phyloP scores from a whole-genome alignment of 441 rosid genomes.

The Dalechampia spathulata region DNA sequence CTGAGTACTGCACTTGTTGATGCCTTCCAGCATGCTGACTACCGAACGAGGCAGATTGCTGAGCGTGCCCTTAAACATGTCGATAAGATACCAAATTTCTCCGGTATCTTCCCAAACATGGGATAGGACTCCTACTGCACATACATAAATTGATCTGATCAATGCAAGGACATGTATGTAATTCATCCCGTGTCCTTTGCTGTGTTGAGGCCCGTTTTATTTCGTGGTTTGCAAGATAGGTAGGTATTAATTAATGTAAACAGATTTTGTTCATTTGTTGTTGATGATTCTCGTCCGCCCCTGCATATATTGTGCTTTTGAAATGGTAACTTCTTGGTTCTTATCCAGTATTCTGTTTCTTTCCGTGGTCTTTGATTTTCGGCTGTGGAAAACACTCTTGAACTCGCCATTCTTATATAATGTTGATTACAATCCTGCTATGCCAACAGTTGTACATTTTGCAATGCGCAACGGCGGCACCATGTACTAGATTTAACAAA shows the following conservation, averaged over 20 bases:
- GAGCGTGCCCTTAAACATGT: constrained; percentile 90
- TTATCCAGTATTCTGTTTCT: too few relatives aligned
- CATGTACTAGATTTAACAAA: too few relatives aligned
- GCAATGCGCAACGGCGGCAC: too few relatives aligned
- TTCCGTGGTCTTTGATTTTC: too few relatives aligned
- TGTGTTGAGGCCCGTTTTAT: constrained; percentile 13
- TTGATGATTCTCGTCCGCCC: constrained; percentile 14
- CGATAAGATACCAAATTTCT: constrained; percentile 88
- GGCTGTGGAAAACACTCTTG: too few relatives aligned
- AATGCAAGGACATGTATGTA: constrained; percentile 24
- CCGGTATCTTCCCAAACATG: constrained; percentile 70
- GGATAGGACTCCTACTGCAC: constrained; percentile 19
- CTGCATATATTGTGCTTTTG: constrained; percentile 9
- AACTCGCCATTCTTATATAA: too few relatives aligned
- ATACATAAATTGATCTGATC: constrained; percentile 2
- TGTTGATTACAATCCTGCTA: too few relatives aligned
- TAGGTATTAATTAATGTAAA: constrained; percentile 33
- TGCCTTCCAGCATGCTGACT: constrained; percentile 89
- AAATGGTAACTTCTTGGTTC: too few relatives aligned
- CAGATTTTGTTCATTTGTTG: constrained; percentile 25
- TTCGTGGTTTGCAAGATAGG: constrained; percentile 21
- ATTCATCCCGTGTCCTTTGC: constrained; percentile 14
- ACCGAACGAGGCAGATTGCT: constrained; percentile 74
- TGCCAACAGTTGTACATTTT: too few relatives aligned
- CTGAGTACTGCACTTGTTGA: constrained; percentile 87